phyloP scores from a whole-genome alignment of 768 basidiomycete genomes.

The Mycena olivaceomarginata region DNA sequence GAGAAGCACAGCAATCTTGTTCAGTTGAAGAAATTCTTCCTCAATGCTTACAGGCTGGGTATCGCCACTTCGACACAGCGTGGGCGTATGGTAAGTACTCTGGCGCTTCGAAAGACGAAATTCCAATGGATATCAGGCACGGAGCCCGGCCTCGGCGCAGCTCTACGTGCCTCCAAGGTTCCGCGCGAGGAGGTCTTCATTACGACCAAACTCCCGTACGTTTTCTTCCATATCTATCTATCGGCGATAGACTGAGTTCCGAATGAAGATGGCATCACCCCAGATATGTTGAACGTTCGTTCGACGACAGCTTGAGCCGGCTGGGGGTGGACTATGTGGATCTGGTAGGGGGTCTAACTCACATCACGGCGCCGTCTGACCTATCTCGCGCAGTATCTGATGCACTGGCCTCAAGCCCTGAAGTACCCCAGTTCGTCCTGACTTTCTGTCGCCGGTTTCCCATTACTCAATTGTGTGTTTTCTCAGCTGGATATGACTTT shows the following conservation, averaged over 20 bases:
- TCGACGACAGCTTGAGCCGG: slow-evolving; percentile 63
- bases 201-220: slow-evolving; percentile 69
- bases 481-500: slow-evolving; percentile 38
- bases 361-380: background rate
- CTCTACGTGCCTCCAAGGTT: slow-evolving; percentile 67
- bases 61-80: slow-evolving; percentile 66
- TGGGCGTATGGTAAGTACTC: slow-evolving; percentile 52
- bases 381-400: slow-evolving; percentile 60
- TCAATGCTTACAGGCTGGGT: slow-evolving; percentile 66
- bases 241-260: background rate
- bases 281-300: slow-evolving; percentile 59
- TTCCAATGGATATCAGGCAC: slow-evolving; percentile 50
- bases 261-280: slow-evolving; percentile 61
- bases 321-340: slow-evolving; percentile 70
- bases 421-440: slow-evolving; percentile 51
- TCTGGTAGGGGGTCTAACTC: slow-evolving; percentile 53
- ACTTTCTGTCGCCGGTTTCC: background rate
- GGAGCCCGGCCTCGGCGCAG: slow-evolving; percentile 65
- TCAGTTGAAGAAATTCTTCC: background rate
- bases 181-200: slow-evolving; percentile 69
- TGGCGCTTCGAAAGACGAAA: background rate
- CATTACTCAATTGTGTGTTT: background rate
- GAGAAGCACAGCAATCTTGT: background rate
- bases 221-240: background rate
- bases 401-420: slow-evolving; percentile 70